Conservation (phyloP, 305 asterid genomes). For the Ajuga reptans region DNA sequence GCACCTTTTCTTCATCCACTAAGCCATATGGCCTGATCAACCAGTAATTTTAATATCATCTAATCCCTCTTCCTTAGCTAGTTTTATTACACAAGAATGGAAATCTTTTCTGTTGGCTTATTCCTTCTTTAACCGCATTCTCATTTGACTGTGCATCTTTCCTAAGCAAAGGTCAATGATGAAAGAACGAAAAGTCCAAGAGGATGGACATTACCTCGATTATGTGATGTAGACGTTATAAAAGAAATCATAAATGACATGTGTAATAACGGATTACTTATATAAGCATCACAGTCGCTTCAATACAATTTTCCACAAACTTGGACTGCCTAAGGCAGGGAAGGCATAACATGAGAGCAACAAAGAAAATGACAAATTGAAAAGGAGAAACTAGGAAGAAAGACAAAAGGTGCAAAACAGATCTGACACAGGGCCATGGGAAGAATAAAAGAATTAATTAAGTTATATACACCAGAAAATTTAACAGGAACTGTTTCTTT, state of each 20-base stretch:
- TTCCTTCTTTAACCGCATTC: neutral
- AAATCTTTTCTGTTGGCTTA: neutral
- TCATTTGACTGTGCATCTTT: neutral
- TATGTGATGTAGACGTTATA: neutral
- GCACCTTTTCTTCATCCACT: neutral
- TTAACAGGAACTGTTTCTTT: conserved; percentile 3
- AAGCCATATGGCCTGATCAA: conserved; percentile 1
- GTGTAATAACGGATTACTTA: conserved; percentile 1
- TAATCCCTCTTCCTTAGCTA: neutral
- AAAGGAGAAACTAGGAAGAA: neutral
- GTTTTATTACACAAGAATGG: neutral
- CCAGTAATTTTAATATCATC: neutral
- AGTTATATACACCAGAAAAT: conserved; percentile 3
- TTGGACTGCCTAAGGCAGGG: conserved; percentile 1
- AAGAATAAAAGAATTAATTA: neutral
- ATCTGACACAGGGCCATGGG: conserved; percentile 9
- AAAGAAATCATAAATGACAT: neutral
- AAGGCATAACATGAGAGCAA: neutral
- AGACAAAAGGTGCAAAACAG: neutral
- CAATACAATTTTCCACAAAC: conserved; percentile 13
- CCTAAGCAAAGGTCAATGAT: conserved; percentile 1
- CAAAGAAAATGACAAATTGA: neutral
- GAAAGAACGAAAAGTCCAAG: neutral
- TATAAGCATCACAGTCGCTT: neutral
- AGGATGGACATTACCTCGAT: conserved; percentile 2